Base-by-base conservation (phyloP, 441 rosid species). In the Omphalea diandra region DNA sequence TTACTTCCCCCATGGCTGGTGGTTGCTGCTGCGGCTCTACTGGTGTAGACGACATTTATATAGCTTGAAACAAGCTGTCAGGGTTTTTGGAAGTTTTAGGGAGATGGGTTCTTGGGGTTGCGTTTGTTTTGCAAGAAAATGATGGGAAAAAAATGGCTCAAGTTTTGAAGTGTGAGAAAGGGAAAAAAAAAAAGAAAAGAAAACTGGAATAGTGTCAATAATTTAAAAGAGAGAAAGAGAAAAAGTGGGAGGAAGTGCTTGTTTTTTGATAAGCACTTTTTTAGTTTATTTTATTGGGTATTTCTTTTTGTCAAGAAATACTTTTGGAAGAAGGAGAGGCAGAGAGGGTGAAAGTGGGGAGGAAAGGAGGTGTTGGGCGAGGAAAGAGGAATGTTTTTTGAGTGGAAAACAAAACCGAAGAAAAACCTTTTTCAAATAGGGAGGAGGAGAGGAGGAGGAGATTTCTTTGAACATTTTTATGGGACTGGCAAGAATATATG, bases 1-100 rank as follows among this genome's bases (percentile, higher is more conserved):
- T 73, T 64, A 64, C 73, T 57, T 55, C 80, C n/a, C n/a, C n/a
- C 60, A 65, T 4, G 1, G 85, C 68, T 18, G 87, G 86, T 40
- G 82, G 79, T 53, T 65, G 75, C 9, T 63, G 73, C 40, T 52
- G 72, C 36, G 53, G 84, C 69, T 81, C 81, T 11, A 70, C 65
- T 24, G 83, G 72, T 15, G 83, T 57, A 41, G 90, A 80, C 83
- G 84, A 81, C 26, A 49, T 27, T 50, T 44, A 61, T 14, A 44
- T 14, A 26, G 22, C 5, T 18, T 20, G n/a, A n/a, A n/a, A 35
- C 29, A 29, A 26, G 63, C 22, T 50, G 68, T 59, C 5, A 26
- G 68, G 71, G 76, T 71, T 65, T 71, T 78, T 56, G 27, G 52
- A 43, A 60, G 63, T 56, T 69, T 63, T 54, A 17, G 49, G 36